phyloP scores from a whole-genome alignment of 441 rosid genomes.

The Isatis lusitanica region DNA sequence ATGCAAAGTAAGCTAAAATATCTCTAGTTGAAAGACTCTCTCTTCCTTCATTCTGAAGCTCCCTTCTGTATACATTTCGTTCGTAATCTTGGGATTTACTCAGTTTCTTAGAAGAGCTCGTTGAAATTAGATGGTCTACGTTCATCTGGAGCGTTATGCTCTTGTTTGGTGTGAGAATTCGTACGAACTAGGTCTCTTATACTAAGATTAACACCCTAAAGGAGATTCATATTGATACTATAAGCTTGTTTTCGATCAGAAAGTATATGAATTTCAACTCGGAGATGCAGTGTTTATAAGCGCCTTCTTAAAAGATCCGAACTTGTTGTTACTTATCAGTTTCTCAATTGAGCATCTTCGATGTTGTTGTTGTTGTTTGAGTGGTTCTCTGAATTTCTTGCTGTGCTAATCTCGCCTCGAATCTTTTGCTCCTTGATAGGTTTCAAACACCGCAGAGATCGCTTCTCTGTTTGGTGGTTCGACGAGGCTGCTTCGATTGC shows the following conservation, averaged over 20 bases:
- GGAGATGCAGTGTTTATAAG: background rate
- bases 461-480: conserved; percentile 36
- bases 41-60: background rate
- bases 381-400: background rate
- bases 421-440: conserved; percentile 36
- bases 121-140: background rate
- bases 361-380: background rate
- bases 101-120: background rate
- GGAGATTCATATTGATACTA: background rate
- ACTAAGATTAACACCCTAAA: background rate
- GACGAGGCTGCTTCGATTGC: conserved; percentile 34
- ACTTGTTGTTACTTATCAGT: background rate
- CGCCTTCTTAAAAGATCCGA: background rate
- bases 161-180: background rate
- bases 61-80: background rate
- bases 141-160: background rate
- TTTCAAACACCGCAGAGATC: conserved; percentile 36
- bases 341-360: background rate
- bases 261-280: background rate
- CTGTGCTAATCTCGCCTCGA: background rate
- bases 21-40: background rate
- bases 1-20: conserved; percentile 45
- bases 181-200: conserved; percentile 3
- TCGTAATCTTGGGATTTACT: background rate
- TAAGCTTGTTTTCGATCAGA: background rate